Base-by-base conservation (phyloP, 2,329 filamentous ascomycete genomes). In the Fusarium oligoseptatum region DNA sequence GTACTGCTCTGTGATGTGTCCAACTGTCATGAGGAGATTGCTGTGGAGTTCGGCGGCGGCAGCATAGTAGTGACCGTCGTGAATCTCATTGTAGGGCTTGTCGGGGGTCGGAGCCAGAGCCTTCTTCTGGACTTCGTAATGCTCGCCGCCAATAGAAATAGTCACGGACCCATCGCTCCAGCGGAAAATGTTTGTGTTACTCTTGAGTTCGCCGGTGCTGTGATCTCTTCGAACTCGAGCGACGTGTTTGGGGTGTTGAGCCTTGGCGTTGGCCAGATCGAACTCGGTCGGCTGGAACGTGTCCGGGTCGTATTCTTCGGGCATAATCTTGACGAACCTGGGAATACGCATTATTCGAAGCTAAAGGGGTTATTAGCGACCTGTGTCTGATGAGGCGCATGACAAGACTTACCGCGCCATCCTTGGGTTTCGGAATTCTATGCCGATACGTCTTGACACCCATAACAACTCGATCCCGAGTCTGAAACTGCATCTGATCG, bases 101-200 rank as follows among this genome's bases (percentile, higher is more conserved):
- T 86, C 84, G 14, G 83, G 84, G 2, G 87, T 85, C 2, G 93
- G 92, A 2, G 92, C 93, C 57, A 95, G 89, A 27, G 87, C 84
- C 82, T 94, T 95, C 77, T 89, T 91, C 72, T 91, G 88, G 55
- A 95, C 88, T 78, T 95, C 92, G 85, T 92, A 95, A 78, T 95
- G 93, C 73, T 92, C 91, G 68, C 90, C 91, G 15, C 93, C 94
- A 27, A 95, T 87, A n/a, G 92, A 90, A 27, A 96, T 85, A 12
- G 93, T 95, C 17, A 94, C 85, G 5, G 92, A 94, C 32, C 94
- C 94, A 79, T 96, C 94, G 71, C 92, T 94, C 94, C 94, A 96
- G 76, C 90, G 89, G 79, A 94, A 90, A 34, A 96, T 85, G 72
- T 92, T 89, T 3, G 94, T 90, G 80, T 96, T 96, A 79, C 93